Evolutionary conservation across 164 flowering plant species (phyloP), one percentile per base, ranked within the genome.

Genomic region (Pachysandra terminalis): DNA sequence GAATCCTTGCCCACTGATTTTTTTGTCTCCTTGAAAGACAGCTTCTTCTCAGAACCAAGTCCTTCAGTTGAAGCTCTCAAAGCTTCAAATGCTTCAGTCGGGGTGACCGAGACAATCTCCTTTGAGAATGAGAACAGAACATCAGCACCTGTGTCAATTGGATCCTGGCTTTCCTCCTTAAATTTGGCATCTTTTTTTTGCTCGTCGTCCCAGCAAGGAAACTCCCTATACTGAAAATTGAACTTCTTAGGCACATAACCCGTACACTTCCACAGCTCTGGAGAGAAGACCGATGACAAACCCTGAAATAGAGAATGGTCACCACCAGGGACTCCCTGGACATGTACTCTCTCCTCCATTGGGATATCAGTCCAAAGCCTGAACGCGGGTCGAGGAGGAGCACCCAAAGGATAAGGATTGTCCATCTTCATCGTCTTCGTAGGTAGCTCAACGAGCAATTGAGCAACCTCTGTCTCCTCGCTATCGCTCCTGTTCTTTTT

Each of bases 381-480:
- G 66, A 74, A 75, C 2, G 83, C 73, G 9, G 76, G 73, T 51
- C 84, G 71, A 15, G 78, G 59, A 24, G 84, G 76, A 41, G 64
- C 59, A 2, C 68, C 19, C 16, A 77, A 63, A 0, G 76, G 78
- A 71, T 62, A 69, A 0, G 73, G 64, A 40, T 67, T 79, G 57
- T 81, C 90, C 82, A 85, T 74, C 59, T 77, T 78, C 75, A 92
- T 61, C 0, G 97, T 90, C 73, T 87, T 90, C 0, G 87, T 89
- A 13, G 99, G 98, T 45, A 96, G 79, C 73, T 92, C 99, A 51
- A 88, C 89, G 48, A 96, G 78, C 70, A 93, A 74, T 65, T 91
- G 93, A 1, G 99, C 98, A 51, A 96, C 98, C 86, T 95, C 99
- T 0, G 90, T 90, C 81, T 92, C 98, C 82, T 88, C 93, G 48